Conservation (phyloP, 306 rosid genomes). For the Quercus aquifolioides region DNA sequence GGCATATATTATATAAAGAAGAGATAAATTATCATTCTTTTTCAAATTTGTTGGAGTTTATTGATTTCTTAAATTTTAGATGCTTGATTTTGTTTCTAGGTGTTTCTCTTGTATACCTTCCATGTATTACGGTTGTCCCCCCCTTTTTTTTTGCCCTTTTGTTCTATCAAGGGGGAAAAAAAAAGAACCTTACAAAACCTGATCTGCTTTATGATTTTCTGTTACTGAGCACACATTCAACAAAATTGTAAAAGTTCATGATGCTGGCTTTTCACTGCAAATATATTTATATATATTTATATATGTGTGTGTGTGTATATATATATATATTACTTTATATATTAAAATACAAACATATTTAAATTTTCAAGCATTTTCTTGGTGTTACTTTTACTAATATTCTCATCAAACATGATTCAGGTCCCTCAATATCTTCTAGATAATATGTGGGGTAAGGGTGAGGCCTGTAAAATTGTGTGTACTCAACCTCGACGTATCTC, state of each 20-base stretch:
- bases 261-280: slow-evolving; percentile 22
- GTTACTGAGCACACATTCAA: not conserved
- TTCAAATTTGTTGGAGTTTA: too few relatives aligned
- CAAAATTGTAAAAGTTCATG: slow-evolving; percentile 18
- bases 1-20: not conserved
- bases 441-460: slow-evolving; percentile 80
- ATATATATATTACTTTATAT: slow-evolving; percentile 8
- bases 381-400: slow-evolving; percentile 3
- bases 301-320: too few relatives aligned
- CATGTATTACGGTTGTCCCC: too few relatives aligned
- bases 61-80: too few relatives aligned
- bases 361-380: not conserved
- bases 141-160: too few relatives aligned
- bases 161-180: too few relatives aligned
- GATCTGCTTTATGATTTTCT: not conserved
- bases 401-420: slow-evolving; percentile 43
- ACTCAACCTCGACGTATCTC: slow-evolving; percentile 98
- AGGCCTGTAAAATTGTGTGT: slow-evolving; percentile 78
- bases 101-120: too few relatives aligned
- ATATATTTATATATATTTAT: not conserved
- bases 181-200: not conserved
- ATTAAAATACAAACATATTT: not conserved
- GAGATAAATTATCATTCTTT: not conserved
- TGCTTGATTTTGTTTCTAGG: too few relatives aligned
- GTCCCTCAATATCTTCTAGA: slow-evolving; percentile 95